Conservation (phyloP, 2,329 filamentous ascomycete genomes). For the Fusarium sp. region DNA sequence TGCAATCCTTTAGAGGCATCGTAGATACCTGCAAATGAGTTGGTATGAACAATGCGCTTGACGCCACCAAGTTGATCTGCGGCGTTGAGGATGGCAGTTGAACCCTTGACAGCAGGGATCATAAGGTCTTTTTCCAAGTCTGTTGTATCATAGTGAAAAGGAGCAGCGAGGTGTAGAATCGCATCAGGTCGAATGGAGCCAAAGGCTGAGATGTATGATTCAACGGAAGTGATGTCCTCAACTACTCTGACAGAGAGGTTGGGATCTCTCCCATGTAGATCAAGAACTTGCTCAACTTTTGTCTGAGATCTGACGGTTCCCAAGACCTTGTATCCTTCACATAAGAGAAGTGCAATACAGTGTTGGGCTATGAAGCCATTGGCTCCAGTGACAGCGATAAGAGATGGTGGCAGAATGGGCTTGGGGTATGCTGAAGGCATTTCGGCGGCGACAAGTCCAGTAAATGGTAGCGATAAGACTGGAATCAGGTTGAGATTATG, state of each 20-base stretch:
- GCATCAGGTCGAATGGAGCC: background rate
- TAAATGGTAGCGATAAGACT: background rate
- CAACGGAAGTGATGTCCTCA: background rate
- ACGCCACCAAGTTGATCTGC: background rate
- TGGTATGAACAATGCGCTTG: conserved; percentile 4
- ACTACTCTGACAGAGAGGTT: conserved; percentile 5
- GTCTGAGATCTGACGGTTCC: background rate
- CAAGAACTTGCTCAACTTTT: background rate
- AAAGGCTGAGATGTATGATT: background rate
- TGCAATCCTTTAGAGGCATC: conserved; percentile 1
- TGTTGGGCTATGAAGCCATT: conserved; percentile 17
- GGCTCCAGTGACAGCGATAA: background rate
- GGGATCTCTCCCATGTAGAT: background rate
- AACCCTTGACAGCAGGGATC: conserved; percentile 3
- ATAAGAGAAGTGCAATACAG: background rate
- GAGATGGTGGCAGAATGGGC: background rate
- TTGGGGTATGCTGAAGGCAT: conserved; percentile 7
- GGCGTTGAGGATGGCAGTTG: conserved; percentile 1
- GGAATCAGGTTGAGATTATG: background rate
- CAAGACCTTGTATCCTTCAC: background rate
- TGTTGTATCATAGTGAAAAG: background rate
- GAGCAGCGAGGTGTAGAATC: background rate
- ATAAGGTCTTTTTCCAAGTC: conserved; percentile 2
- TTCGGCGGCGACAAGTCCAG: background rate
- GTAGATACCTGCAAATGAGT: conserved; percentile 10